Conservation (phyloP, 2,329 filamentous ascomycete genomes). For the Plenodomus tracheiphilus region DNA sequence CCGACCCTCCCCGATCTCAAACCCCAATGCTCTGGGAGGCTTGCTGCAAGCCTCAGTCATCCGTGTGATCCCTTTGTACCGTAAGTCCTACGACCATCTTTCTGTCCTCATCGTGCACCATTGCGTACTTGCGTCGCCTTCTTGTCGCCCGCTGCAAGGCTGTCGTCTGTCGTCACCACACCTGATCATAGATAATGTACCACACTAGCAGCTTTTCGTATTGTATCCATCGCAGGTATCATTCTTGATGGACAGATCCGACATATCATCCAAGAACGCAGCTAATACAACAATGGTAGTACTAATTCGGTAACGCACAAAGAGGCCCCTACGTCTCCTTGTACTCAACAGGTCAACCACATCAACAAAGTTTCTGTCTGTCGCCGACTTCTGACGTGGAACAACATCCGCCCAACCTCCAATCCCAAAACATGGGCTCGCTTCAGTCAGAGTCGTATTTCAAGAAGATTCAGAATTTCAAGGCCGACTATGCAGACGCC, state of each 20-base stretch:
- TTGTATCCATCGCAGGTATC: background rate
- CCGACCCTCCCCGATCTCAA: too few relatives aligned
- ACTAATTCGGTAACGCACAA: constrained; percentile 28
- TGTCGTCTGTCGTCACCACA: too few relatives aligned
- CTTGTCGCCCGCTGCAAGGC: too few relatives aligned
- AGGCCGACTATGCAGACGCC: constrained; percentile 86
- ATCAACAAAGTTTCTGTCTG: background rate
- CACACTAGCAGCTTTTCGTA: background rate
- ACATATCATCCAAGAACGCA: background rate
- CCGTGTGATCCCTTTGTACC: background rate
- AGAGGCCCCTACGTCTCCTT: constrained; percentile 15
- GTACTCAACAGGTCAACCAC: background rate
- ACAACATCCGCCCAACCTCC: background rate
- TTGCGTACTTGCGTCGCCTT: too few relatives aligned
- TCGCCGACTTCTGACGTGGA: too few relatives aligned
- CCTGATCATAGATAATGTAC: too few relatives aligned
- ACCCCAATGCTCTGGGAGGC: background rate
- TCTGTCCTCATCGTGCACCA: too few relatives aligned
- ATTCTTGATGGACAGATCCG: background rate
- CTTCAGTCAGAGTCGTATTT: constrained; percentile 62
- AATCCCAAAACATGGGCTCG: constrained; percentile 33
- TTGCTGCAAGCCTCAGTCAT: background rate
- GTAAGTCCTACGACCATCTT: background rate
- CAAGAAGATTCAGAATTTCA: constrained; percentile 81
- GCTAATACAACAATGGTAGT: constrained; percentile 39